These are phyloP conservation scores for Naganishia vishniacii DNA, from an alignment of 768 basidiomycete genomes.

Conservation along the genomic window DNA sequence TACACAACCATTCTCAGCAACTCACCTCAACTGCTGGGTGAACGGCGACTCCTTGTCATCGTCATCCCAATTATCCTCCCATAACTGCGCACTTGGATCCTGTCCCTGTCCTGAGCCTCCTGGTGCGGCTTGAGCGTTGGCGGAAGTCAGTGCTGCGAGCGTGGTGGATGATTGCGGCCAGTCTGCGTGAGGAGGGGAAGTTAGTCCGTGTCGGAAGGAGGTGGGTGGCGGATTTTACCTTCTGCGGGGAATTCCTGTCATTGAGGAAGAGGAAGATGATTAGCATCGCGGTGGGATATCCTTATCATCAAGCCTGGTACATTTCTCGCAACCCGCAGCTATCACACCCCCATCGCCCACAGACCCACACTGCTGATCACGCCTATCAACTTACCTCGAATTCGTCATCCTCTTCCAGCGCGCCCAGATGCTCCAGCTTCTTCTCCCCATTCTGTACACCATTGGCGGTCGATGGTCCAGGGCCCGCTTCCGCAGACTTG, in stretches of 20 bases:
- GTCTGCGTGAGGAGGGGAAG: constrained; percentile 16
- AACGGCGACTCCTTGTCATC: constrained; percentile 98
- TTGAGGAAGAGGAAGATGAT: background rate
- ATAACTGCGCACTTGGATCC: constrained; percentile 80
- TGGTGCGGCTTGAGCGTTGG: constrained; percentile 56
- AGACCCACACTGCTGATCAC: background rate
- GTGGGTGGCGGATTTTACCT: constrained; percentile 54
- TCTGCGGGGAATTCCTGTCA: constrained; percentile 74
- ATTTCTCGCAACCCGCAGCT: too few species aligned
- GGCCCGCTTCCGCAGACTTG: constrained; percentile 16
- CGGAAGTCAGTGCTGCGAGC: constrained; percentile 35
- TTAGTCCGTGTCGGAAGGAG: constrained; percentile 8
- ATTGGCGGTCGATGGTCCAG: constrained; percentile 22
- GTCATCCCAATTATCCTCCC: constrained; percentile 99
- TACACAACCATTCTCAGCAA: constrained; percentile 27
- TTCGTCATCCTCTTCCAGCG: constrained; percentile 95
- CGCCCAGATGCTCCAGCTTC: constrained; percentile 65
- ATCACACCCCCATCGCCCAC: too few species aligned
- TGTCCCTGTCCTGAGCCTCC: constrained; percentile 70
- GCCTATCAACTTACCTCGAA: constrained; percentile 56
- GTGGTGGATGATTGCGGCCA: constrained; percentile 31
- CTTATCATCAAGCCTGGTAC: too few species aligned
- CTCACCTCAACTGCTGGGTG: constrained; percentile 86
- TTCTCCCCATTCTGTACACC: constrained; percentile 29
- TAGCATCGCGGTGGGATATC: too few species aligned